phyloP scores from a whole-genome alignment of 192 early-diverging fungal species.

The Phlyctochytrium planicorne region DNA sequence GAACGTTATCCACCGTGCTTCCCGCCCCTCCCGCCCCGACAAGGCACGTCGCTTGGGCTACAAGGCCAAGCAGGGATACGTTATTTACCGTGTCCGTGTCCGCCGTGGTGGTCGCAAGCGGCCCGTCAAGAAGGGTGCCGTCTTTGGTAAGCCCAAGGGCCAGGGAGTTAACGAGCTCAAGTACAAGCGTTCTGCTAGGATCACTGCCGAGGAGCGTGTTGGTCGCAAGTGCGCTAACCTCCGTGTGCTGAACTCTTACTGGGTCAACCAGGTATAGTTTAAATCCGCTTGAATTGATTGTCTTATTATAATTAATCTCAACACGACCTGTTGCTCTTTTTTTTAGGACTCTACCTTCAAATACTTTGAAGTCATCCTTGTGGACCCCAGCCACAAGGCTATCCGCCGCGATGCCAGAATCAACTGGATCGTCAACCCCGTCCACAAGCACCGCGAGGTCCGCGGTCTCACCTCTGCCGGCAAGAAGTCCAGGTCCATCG shows the following conservation, averaged over 20 bases:
- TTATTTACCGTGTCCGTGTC: conserved; percentile 98
- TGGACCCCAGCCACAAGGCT: conserved; percentile 96
- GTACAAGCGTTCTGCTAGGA: conserved; percentile 92
- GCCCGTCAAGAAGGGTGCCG: conserved; percentile 95
- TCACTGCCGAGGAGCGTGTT: conserved; percentile 97
- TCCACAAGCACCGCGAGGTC: conserved; percentile 98
- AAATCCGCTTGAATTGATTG: background rate
- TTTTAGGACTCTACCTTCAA: conserved; percentile 96
- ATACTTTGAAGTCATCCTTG: conserved; percentile 98
- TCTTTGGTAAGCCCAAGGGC: conserved; percentile 97
- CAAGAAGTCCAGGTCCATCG: conserved; percentile 96
- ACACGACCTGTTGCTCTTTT: background rate
- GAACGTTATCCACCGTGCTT: conserved; percentile 98
- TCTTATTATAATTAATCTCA: background rate
- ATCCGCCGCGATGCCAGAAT: conserved; percentile 98
- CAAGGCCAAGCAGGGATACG: conserved; percentile 99
- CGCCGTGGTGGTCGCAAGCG: conserved; percentile 99
- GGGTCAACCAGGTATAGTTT: conserved; percentile 79
- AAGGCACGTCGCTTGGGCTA: conserved; percentile 99
- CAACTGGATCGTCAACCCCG: conserved; percentile 98
- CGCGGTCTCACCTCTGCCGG: conserved; percentile 96
- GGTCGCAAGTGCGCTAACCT: conserved; percentile 96
- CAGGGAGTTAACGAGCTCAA: conserved; percentile 99
- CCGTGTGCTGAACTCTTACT: conserved; percentile 99
- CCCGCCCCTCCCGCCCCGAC: conserved; percentile 96